Evolutionary conservation across 371 early-diverging fungal genomes (phyloP), one percentile per base, ranked within the genome.

Genomic region (Mortierella sp.): DNA sequence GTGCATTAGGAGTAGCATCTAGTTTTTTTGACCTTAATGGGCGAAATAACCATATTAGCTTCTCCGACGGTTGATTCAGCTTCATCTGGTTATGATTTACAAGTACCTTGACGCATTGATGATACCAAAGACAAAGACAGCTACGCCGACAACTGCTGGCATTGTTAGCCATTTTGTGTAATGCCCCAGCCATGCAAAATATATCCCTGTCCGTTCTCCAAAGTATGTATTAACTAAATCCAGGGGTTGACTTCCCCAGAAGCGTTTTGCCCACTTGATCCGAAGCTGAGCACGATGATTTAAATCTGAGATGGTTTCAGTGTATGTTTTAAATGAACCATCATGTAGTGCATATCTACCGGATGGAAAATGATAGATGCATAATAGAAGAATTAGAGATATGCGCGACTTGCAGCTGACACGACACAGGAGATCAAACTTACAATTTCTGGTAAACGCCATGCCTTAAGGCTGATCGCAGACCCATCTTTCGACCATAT

Each of bases 201-300:
- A 91, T 9, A 89, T 76, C 3, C 86, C 91, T 17, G 87, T 77
- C 28, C 85, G 68, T 64, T 90, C 90, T 23, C 90, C 91, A 70
- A 85, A 91, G 66, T 91, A 91, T 13, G 83, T 69, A 40, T 75
- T 83, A 62, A 86, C 76, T 28, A 77, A 61, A 42, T 88, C 82
- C 22, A 86, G 55, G 10, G 85, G 79, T 64, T 89, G 88, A 2
- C 34, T 61, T 9, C 51, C 64, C 77, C 77, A 77, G 29, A 67
- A 68, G 19, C 61, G 35, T 9, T 35, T 40, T 4, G 70, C 68
- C 77, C 77, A 77, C 19, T 64, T 72, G 37, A 70, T 57, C 8
- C 56, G 70, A n/a, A 76, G 64, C 40, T 76, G 76, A 4, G 70
- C 70, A 6, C 76, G 66, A 22, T 70, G 61, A 45, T 76, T 76